Conservation (phyloP, 2,329 filamentous ascomycete species). For the Fusarium sacchari region DNA sequence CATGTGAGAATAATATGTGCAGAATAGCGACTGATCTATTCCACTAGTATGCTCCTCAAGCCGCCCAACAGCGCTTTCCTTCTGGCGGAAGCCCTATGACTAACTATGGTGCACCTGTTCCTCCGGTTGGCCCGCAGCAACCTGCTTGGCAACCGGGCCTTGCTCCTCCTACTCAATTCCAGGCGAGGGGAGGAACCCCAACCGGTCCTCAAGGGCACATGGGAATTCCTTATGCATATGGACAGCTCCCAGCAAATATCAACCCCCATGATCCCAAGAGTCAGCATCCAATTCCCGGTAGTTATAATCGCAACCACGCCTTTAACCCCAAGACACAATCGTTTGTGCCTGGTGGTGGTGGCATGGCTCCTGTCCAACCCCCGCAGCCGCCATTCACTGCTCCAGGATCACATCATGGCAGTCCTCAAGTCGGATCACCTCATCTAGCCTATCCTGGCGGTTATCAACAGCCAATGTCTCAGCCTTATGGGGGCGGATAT, state of each 20-base stretch:
- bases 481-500: conserved; percentile 61
- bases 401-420: conserved; percentile 61
- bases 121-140: conserved; percentile 44
- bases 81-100: conserved; percentile 50
- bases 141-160: conserved; percentile 53
- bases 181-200: conserved; percentile 45
- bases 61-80: conserved; percentile 48
- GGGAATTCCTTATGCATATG: conserved; percentile 75
- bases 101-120: conserved; percentile 50
- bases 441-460: conserved; percentile 60
- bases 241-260: conserved; percentile 77
- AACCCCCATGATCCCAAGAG: conserved; percentile 77
- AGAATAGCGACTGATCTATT: conserved; percentile 18
- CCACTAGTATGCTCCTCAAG: conserved; percentile 46
- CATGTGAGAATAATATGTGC: neutral
- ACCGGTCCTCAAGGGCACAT: conserved; percentile 44
- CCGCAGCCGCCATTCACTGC: conserved; percentile 60
- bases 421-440: conserved; percentile 63
- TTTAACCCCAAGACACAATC: conserved; percentile 97
- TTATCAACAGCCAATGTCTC: conserved; percentile 58
- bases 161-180: conserved; percentile 46
- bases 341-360: conserved; percentile 75
- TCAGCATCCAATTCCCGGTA: conserved; percentile 86
- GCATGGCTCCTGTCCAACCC: conserved; percentile 60
- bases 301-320: conserved; percentile 78